Evolutionary conservation across 768 basidiomycete genomes (phyloP).

Genomic region (Clitopilus passeckerianus): DNA sequence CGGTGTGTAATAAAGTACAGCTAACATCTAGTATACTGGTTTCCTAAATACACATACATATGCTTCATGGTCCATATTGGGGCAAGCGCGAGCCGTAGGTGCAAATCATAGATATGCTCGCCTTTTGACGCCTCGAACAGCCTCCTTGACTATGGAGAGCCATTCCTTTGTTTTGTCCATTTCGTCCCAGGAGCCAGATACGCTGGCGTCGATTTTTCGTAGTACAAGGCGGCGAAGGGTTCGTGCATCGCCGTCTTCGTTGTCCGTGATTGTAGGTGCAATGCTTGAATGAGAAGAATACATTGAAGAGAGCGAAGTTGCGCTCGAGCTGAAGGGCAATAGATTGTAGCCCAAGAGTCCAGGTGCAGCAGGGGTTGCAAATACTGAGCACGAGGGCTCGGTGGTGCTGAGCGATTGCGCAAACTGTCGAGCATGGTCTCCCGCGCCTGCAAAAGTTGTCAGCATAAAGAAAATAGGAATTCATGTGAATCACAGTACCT

Average conservation of each 20-base stretch:
- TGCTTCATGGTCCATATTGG: constrained; percentile 20
- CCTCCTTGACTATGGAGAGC: constrained; percentile 62
- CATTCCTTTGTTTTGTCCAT: constrained; percentile 55
- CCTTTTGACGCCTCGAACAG: constrained; percentile 51
- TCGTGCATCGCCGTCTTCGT: constrained; percentile 61
- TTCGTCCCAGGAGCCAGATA: constrained; percentile 56
- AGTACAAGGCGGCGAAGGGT: constrained; percentile 58
- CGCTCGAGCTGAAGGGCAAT: constrained; percentile 32
- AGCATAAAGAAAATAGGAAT: neutral
- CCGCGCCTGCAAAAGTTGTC: neutral
- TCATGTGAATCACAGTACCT: constrained; percentile 29
- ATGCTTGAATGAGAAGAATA: constrained; percentile 43
- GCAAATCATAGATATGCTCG: constrained; percentile 35
- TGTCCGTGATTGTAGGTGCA: constrained; percentile 42
- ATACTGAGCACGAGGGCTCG: neutral
- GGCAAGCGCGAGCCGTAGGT: constrained; percentile 6
- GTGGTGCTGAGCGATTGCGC: constrained; percentile 10
- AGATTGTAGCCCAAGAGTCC: constrained; percentile 24
- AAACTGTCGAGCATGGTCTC: constrained; percentile 40
- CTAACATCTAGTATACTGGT: constrained; percentile 10
- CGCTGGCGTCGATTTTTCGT: constrained; percentile 57
- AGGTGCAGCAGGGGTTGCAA: constrained; percentile 8
- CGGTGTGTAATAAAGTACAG: constrained; percentile 12
- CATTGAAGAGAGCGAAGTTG: constrained; percentile 36
- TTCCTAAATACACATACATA: constrained; percentile 23